Evolutionary conservation across 1,139 yeast species (phyloP).

Genomic region (Kazachstania sp.): DNA sequence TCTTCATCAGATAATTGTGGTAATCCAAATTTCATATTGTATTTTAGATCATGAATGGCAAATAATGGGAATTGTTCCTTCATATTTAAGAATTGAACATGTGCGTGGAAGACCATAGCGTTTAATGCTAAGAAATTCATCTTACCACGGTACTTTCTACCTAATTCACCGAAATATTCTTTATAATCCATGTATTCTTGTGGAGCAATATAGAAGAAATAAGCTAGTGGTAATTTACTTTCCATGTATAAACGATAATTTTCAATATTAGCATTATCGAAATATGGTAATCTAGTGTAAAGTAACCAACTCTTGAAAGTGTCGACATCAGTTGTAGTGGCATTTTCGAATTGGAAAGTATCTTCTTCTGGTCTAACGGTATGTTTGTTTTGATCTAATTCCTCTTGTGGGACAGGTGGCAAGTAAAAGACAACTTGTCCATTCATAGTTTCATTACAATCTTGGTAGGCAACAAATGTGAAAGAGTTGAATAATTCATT

Average conservation of each 20-base stretch:
- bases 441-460: conserved; percentile 2
- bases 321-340: background rate
- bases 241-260: conserved; percentile 71
- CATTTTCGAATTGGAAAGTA: background rate
- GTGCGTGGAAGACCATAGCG: conserved; percentile 71
- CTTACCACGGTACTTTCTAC: conserved; percentile 69
- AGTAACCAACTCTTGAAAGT: conserved; percentile 10
- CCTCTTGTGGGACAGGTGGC: conserved; percentile 9
- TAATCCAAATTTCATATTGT: conserved; percentile 69
- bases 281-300: conserved; percentile 54
- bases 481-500: conserved; percentile 16
- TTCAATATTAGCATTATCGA: conserved; percentile 81
- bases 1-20: conserved; percentile 37
- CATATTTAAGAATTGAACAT: conserved; percentile 81
- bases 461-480: conserved; percentile 14
- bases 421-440: conserved; percentile 10
- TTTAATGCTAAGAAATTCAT: conserved; percentile 85
- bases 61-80: conserved; percentile 81
- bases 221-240: conserved; percentile 71
- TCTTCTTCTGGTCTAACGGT: background rate
- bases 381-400: background rate
- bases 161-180: conserved; percentile 50
- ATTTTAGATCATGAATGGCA: conserved; percentile 66
- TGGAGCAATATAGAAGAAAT: conserved; percentile 67
- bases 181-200: conserved; percentile 56